Percentiles rank a stretch among this genome's conserved stretches.
phyloP scores from a whole-genome alignment of 257 asterid genomes.

The Solanum bukasovii region DNA sequence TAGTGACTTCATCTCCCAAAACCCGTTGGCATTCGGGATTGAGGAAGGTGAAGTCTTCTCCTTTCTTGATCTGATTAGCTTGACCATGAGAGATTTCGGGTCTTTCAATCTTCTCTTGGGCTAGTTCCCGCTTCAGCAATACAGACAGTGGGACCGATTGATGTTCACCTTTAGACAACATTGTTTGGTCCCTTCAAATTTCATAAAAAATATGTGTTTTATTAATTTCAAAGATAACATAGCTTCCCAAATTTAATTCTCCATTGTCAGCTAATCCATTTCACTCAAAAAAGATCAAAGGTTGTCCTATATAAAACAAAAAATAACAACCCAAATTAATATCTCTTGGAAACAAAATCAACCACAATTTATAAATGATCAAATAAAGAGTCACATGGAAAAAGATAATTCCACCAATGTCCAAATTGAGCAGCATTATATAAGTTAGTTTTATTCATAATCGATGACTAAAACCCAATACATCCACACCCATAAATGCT shows the following conservation, averaged over 20 bases:
- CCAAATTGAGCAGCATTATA: not conserved
- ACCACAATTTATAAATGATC: not conserved
- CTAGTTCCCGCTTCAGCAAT: constrained; percentile 58
- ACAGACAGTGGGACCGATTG: constrained; percentile 64
- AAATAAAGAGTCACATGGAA: not conserved
- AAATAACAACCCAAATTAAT: not conserved
- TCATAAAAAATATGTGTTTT: not conserved
- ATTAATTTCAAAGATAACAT: not conserved
- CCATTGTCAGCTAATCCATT: constrained; percentile 10
- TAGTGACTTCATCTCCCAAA: constrained; percentile 64
- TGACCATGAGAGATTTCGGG: constrained; percentile 56
- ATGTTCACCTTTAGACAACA: constrained; percentile 58
- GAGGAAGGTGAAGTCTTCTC: constrained; percentile 61
- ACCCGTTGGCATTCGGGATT: constrained; percentile 64
- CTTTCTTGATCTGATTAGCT: constrained; percentile 71
- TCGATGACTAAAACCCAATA: not conserved
- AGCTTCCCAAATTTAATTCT: not conserved
- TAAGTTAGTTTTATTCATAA: not conserved
- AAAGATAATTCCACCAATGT: not conserved
- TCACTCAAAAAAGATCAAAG: constrained; percentile 21
- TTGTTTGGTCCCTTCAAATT: constrained; percentile 15
- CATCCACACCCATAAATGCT: not conserved
- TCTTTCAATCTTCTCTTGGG: constrained; percentile 59
- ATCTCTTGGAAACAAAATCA: not conserved
- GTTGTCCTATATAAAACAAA: constrained; percentile 13